Evolutionary conservation across 2,329 filamentous ascomycete species (phyloP), one percentile per base, ranked within the genome.

Genomic region (Botryosphaeria dothidea): DNA sequence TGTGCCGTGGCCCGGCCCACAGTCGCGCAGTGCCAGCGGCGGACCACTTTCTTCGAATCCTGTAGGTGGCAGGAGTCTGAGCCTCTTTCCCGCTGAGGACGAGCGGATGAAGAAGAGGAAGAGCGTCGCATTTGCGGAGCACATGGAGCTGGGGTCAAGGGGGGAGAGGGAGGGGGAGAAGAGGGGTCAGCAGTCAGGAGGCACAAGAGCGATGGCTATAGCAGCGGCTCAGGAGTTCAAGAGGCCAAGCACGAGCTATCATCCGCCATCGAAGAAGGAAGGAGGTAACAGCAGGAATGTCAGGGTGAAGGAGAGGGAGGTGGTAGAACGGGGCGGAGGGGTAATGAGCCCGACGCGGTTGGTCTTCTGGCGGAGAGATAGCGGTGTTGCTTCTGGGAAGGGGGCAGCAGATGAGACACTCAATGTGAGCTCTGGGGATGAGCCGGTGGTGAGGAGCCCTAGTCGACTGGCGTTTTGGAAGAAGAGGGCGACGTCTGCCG

Each of bases 391-490:
- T 34, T 6, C 31, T 34, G 31, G 23, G 31, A 8, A 17, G 21
- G 23, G 17, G 54, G 23, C 15, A 36, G 38, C 13, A 9, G 54
- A 45, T 6, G 54, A 13, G 25, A 2, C 23, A 17, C 7, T 17
- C 15, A 13, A 13, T 3, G 52, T n/a, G 13, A 36, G 15, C n/a
- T n/a, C n/a, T 21, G 54, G 23, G 23, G 23, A n/a, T 8, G 45
- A 51, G 15, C 17, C 36, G 3, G 21, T 36, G 2, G 31, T 27
- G 19, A 27, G 45, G 58, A 62, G 58, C 23, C 58, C 58, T 2
- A 62, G 46, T 19, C 43, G 58, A 29, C 11, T 62, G 45, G 58
- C 58, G 15, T 62, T 62, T 51, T 62, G 58, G 58, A 62, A 62
- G 31, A 62, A 21, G 45, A 45, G 45, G 27, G 27, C 25, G 25